Evolutionary conservation across 169 alveolate species (phyloP).

Genomic region (Ichthyophthirius multifiliis): DNA sequence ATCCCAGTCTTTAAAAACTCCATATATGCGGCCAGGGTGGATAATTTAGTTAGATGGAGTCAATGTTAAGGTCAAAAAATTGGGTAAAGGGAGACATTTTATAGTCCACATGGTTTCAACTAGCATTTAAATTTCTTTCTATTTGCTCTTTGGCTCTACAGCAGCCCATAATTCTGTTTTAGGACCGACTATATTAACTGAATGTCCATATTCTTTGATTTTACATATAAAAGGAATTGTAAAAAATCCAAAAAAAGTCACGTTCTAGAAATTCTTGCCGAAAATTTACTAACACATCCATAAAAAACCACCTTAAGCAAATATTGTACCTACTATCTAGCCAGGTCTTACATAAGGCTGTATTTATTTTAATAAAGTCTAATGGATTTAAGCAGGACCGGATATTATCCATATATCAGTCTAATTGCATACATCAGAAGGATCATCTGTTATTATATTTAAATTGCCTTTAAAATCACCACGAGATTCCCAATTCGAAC

Average conservation of each 20-base stretch:
- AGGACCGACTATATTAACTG: conserved; percentile 63
- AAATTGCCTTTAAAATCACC: conserved; percentile 33
- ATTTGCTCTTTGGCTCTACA: not conserved
- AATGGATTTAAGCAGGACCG: conserved; percentile 56
- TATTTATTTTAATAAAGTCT: conserved; percentile 38
- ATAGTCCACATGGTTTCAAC: conserved; percentile 47
- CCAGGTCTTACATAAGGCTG: conserved; percentile 44
- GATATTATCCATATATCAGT: conserved; percentile 56
- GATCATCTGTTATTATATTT: conserved; percentile 33
- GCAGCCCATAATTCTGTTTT: conserved; percentile 41
- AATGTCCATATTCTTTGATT: conserved; percentile 50
- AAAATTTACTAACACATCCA: conserved; percentile 47
- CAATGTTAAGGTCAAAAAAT: conserved; percentile 54
- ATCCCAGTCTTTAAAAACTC: conserved; percentile 65
- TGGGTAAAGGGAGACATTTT: conserved; percentile 52
- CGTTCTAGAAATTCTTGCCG: conserved; percentile 44
- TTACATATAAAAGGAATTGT: conserved; percentile 68
- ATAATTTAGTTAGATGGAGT: conserved; percentile 70
- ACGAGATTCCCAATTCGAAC: conserved; percentile 39
- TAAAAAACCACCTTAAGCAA: conserved; percentile 69
- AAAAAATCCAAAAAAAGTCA: conserved; percentile 53
- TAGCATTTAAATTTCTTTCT: conserved; percentile 29
- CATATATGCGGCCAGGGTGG: conserved; percentile 73
- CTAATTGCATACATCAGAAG: conserved; percentile 49
- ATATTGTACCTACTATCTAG: conserved; percentile 57